Evolutionary conservation across 495 filamentous ascomycete species (phyloP), one percentile per base, ranked within the genome.

Genomic region (Parathielavia hyrcaniae): DNA sequence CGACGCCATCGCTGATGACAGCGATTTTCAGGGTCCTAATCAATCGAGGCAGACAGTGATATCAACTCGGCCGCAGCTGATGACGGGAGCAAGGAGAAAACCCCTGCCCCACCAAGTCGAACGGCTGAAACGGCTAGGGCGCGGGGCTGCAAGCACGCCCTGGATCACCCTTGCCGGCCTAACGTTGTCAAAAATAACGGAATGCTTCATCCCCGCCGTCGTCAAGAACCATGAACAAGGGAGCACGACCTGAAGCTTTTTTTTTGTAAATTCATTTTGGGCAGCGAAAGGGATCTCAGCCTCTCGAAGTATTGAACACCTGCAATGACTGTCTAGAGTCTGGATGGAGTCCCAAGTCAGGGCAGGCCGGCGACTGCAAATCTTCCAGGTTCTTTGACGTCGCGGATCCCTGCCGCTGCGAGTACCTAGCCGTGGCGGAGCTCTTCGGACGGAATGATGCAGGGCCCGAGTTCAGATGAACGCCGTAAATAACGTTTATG

Each of bases 111-210:
- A n/a, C 40, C 52, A 38, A 11, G 9, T 26, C 53, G 4, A 47
- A 47, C 38, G 12, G 38, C 41, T 55, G 55, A 57, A 57, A 57
- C 55, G 35, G 55, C 55, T 57, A 41, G 50, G 32, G 3, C 50
- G 55, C 36, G 55, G 55, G 55, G 54, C 54, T 41, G n/a, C 38
- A 35, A 13, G 22, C 51, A 44, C 5, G 17, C 12, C 20, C 3
- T 50, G 2, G 13, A 40, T 0, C 16, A 32, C 36, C 35, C 48
- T 22, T n/a, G 4, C 10, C 14, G 34, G 41, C 16, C 0, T 3
- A 23, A n/a, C n/a, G n/a, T n/a, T n/a, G n/a, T 32, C 22, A 26
- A 9, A 23, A 36, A 20, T 14, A 14, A 20, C 17, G 32, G 14
- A 39, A 40, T 30, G 17, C n/a, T n/a, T 34, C 52, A 30, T 30